These are phyloP conservation scores for Penicillium lagena DNA, from an alignment of 495 filamentous ascomycete genomes.

Conservation along the genomic window DNA sequence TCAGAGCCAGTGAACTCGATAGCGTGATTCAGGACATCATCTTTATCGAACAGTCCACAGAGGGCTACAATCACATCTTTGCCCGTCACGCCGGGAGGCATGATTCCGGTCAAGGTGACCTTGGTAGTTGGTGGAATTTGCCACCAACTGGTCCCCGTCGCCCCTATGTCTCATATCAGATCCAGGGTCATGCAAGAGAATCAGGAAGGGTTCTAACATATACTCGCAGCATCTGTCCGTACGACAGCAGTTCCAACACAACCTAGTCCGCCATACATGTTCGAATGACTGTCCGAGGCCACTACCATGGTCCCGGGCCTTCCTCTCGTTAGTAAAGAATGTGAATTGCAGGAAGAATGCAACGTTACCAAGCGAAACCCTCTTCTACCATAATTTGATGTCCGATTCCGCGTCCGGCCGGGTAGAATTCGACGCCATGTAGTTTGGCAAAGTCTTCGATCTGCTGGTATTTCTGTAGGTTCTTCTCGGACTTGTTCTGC, in stretches of 20 bases:
- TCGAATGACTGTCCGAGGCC: constrained; percentile 78
- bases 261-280: constrained; percentile 26
- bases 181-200: no score
- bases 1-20: constrained; percentile 83
- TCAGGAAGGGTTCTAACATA: constrained; percentile 31
- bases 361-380: constrained; percentile 53
- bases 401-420: constrained; percentile 76
- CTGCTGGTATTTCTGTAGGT: constrained; percentile 76
- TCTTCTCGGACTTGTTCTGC: constrained; percentile 76
- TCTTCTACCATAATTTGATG: constrained; percentile 91
- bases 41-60: constrained; percentile 79
- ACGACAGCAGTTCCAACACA: constrained; percentile 63
- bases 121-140: constrained; percentile 81
- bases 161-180: constrained; percentile 33
- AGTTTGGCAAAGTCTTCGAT: constrained; percentile 82
- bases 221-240: constrained; percentile 76
- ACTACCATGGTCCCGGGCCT: constrained; percentile 76
- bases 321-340: no score
- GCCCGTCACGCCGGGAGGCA: constrained; percentile 79
- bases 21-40: constrained; percentile 88
- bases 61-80: constrained; percentile 94
- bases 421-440: constrained; percentile 80
- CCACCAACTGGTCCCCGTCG: constrained; percentile 80
- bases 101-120: constrained; percentile 66
- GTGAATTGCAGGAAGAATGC: no score